Evolutionary conservation across 1,284 basidiomycete species (phyloP).

Genomic region (Marasmius sp.): DNA sequence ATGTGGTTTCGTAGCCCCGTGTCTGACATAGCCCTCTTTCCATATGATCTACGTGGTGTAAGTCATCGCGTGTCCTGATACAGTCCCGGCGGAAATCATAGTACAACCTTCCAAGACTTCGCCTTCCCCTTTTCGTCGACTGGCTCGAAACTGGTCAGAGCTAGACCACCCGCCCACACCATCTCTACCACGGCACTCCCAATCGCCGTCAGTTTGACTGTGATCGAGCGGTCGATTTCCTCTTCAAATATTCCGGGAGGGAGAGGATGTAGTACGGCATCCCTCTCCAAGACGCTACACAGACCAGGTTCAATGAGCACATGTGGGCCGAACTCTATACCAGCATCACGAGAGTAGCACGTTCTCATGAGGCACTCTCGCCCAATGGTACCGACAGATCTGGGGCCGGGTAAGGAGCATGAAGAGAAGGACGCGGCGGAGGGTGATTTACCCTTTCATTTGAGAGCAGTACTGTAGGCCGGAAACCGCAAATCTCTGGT

Average conservation of each 20-base stretch:
- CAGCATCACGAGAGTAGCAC: conserved; percentile 11
- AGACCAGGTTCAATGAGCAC: conserved; percentile 9
- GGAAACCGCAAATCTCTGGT: too few species aligned
- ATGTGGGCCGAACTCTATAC: conserved; percentile 11
- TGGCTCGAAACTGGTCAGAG: conserved; percentile 12
- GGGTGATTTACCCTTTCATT: too few species aligned
- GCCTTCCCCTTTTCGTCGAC: not conserved
- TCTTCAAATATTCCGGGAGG: conserved; percentile 4
- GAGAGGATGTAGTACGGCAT: not conserved
- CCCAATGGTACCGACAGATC: not conserved
- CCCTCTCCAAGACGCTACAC: conserved; percentile 6
- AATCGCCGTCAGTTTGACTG: conserved; percentile 11
- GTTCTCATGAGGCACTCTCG: conserved; percentile 5
- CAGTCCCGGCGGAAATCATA: too few species aligned
- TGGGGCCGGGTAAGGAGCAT: too few species aligned
- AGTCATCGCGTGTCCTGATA: too few species aligned
- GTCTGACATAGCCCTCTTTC: too few species aligned
- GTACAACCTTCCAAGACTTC: too few species aligned
- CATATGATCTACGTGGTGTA: too few species aligned
- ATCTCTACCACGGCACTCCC: conserved; percentile 13
- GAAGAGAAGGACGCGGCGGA: too few species aligned
- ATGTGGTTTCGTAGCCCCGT: too few species aligned
- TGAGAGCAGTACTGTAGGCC: too few species aligned
- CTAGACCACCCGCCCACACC: conserved; percentile 12
- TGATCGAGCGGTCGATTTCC: conserved; percentile 5